Base-by-base conservation (phyloP, 2,329 filamentous ascomycete species). In the Aspergillus jensenii region DNA sequence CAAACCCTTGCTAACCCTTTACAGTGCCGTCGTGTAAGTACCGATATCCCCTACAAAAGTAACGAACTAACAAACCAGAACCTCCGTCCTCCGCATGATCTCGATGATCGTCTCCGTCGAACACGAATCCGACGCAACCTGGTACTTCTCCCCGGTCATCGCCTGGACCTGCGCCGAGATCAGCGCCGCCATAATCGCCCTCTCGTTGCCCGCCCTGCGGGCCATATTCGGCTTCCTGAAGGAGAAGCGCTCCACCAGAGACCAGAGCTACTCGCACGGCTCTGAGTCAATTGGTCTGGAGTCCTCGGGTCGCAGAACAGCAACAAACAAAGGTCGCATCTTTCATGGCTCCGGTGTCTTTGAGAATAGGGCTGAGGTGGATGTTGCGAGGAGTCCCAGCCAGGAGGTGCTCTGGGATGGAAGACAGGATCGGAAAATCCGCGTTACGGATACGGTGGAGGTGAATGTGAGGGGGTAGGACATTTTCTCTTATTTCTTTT, bases 141-240 rank as follows among this genome's bases (percentile, higher is more conserved):
- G 63, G 64, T 65, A 64, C 48, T 64, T 65, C 52, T 65, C 63
- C 8, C 56, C 57, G 7, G 63, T 66, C 4, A 58, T 66, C 49
- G 59, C 52, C 23, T 66, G 64, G 63, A 59, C 61, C 7, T 48
- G 53, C 25, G 56, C 61, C 8, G 64, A 65, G 44, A 61, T 64
- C 31, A 58, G 55, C 37, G 55, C 63, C 9, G 61, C 56, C 2
- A 65, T 66, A 2, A 55, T 65, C 41, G 64, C 63, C 3, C 55
- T 66, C 2, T 66, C 64, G 4, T 48, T 66, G 6, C 63, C 62
- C 6, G 57, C 62, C 0, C 52, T 62, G 19, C 33, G 35, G 11
- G n/a, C 47, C 15, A 35, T 50, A 5, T 27, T 59, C 52, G 19
- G 56, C 55, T 35, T 35, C 11, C 25, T 52, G 0, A 39, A 49